Conservation (phyloP, 352 stramenopile genomes). For the Globisporangium canariense region DNA sequence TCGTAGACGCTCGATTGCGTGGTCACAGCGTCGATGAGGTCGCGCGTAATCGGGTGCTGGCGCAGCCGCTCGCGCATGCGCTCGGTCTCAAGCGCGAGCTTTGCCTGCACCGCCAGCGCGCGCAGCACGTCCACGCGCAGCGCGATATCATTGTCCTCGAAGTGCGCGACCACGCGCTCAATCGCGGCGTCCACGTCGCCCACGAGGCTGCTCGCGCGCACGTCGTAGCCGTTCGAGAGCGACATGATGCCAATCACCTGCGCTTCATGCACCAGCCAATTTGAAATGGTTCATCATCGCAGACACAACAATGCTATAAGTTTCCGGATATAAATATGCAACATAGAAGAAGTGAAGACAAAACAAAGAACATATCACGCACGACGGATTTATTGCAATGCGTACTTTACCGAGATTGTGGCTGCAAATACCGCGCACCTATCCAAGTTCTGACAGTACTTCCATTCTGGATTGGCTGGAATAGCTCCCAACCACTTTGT, state of each 20-base stretch:
- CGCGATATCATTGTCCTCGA: constrained; percentile 64
- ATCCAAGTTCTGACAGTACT: neutral
- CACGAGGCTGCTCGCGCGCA: constrained; percentile 58
- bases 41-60: constrained; percentile 59
- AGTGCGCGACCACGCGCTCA: constrained; percentile 68
- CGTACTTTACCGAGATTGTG: no score
- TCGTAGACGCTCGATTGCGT: constrained; percentile 48
- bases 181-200: constrained; percentile 57
- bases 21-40: constrained; percentile 50
- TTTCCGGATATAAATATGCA: no score
- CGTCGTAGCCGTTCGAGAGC: constrained; percentile 35
- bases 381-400: no score
- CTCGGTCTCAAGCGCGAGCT: constrained; percentile 66
- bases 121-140: constrained; percentile 69
- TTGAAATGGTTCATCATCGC: no score
- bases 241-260: no score
- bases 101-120: constrained; percentile 48
- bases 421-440: neutral
- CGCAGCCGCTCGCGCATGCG: constrained; percentile 52
- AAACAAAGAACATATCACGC: no score
- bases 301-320: no score
- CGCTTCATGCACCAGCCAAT: no score
- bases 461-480: neutral
- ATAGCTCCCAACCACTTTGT: neutral
- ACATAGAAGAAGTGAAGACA: no score